A percentile compares a stretch with the other conserved stretches of the same genome.
Conservation (phyloP, 2,329 filamentous ascomycete species). For the Neonectria ditissima region DNA sequence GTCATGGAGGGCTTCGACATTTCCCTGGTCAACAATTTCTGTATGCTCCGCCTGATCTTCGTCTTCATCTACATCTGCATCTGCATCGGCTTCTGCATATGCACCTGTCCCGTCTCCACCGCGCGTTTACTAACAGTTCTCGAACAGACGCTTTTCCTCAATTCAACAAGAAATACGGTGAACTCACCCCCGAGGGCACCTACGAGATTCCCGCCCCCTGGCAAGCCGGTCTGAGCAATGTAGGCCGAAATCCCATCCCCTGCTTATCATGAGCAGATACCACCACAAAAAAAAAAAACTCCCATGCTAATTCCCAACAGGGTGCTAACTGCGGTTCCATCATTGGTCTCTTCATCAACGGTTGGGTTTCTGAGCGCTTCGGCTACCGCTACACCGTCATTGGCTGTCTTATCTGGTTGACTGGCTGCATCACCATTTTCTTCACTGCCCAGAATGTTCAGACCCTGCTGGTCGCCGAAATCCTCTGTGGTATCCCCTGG, state of each 20-base stretch:
- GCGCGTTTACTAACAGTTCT: conserved; percentile 23
- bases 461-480: conserved; percentile 70
- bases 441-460: conserved; percentile 73
- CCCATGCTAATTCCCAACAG: conserved; percentile 43
- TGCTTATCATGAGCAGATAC: background rate
- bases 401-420: conserved; percentile 63
- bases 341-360: conserved; percentile 74
- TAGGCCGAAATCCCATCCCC: conserved; percentile 41
- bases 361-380: conserved; percentile 73
- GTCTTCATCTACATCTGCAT: too few species aligned
- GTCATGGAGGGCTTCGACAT: conserved; percentile 93
- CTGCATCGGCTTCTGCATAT: background rate
- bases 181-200: conserved; percentile 56
- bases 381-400: conserved; percentile 76
- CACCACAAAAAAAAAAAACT: conserved; percentile 1
- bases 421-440: conserved; percentile 71
- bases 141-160: conserved; percentile 63
- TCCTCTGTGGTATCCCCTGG: conserved; percentile 73
- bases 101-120: background rate
- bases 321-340: conserved; percentile 73
- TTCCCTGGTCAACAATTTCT: conserved; percentile 85
- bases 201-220: conserved; percentile 70
- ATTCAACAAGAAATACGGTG: conserved; percentile 70
- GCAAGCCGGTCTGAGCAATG: conserved; percentile 72
- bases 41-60: conserved; percentile 48